phyloP scores from a whole-genome alignment of 2,329 filamentous ascomycete species.

The Alternaria triticina region DNA sequence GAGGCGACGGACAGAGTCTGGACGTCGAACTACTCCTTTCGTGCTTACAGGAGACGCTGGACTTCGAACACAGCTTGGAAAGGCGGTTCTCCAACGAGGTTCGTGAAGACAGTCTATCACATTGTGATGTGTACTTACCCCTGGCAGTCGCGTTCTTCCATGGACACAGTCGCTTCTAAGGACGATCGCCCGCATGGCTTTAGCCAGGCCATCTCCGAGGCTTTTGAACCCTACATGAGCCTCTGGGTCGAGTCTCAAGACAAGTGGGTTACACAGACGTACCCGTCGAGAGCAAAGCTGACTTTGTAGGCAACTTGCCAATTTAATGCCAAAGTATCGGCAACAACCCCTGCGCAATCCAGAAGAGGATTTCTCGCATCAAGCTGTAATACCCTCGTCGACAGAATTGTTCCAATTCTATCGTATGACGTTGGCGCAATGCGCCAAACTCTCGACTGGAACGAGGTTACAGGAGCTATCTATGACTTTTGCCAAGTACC shows the following conservation, averaged over 20 bases:
- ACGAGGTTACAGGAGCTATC: slow-evolving; percentile 83
- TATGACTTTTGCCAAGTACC: slow-evolving; percentile 85
- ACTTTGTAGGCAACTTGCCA: slow-evolving; percentile 68
- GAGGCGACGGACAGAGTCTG: slow-evolving; percentile 75
- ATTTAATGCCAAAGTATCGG: slow-evolving; percentile 86
- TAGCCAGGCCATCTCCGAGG: slow-evolving; percentile 89
- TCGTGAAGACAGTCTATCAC: neutral
- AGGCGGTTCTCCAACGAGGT: slow-evolving; percentile 73
- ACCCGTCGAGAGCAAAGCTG: slow-evolving; percentile 5
- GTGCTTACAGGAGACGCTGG: slow-evolving; percentile 92
- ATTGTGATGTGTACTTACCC: slow-evolving; percentile 20
- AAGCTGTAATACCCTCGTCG: slow-evolving; percentile 89
- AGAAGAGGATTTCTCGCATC: slow-evolving; percentile 91
- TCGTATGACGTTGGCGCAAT: slow-evolving; percentile 89
- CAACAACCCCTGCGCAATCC: slow-evolving; percentile 77
- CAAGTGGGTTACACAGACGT: slow-evolving; percentile 54
- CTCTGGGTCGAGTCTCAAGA: slow-evolving; percentile 98
- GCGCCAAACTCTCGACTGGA: slow-evolving; percentile 94
- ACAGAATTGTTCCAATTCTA: slow-evolving; percentile 99
- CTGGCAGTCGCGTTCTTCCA: slow-evolving; percentile 73
- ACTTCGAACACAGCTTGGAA: slow-evolving; percentile 94
- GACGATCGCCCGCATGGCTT: slow-evolving; percentile 80
- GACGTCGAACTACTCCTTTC: slow-evolving; percentile 89
- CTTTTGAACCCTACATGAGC: slow-evolving; percentile 96
- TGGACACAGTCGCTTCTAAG: slow-evolving; percentile 83